These are phyloP conservation scores for Nicotiana rustica DNA, from an alignment of 305 asterid genomes.

Conservation along the genomic window DNA sequence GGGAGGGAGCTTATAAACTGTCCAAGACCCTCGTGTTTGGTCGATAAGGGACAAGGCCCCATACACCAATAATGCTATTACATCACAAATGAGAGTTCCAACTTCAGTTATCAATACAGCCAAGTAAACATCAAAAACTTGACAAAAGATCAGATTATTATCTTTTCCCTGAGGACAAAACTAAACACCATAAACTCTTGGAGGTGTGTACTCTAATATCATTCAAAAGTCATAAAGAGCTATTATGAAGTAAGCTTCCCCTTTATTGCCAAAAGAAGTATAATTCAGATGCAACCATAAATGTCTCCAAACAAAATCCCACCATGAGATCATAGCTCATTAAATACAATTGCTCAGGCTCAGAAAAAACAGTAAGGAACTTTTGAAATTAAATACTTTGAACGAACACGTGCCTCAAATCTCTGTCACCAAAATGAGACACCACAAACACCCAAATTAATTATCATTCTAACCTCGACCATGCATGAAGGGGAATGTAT, in stretches of 20 bases:
- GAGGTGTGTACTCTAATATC: not conserved
- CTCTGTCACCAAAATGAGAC: slow-evolving; percentile 22
- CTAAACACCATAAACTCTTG: not conserved
- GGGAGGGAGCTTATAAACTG: not conserved
- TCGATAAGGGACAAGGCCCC: not conserved
- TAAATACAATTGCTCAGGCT: not conserved
- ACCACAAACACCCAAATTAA: not conserved
- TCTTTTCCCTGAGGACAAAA: not conserved
- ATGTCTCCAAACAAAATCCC: not conserved
- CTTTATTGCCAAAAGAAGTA: not conserved
- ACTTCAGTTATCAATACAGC: slow-evolving; percentile 5
- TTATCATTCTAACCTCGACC: not conserved
- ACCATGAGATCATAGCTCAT: not conserved
- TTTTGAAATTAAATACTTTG: slow-evolving; percentile 3
- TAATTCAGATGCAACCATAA: not conserved
- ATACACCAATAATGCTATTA: slow-evolving; percentile 3
- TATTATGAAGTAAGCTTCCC: not conserved
- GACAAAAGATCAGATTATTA: not conserved
- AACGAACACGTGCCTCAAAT: not conserved
- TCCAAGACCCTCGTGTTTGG: slow-evolving; percentile 3
- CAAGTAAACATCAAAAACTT: slow-evolving; percentile 2
- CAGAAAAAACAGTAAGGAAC: not conserved
- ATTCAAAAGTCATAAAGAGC: slow-evolving; percentile 14
- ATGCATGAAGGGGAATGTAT: no score
- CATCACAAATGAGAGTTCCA: not conserved